phyloP scores from a whole-genome alignment of 2,329 filamentous ascomycete genomes.

The Hymenotorrendiella dingleyae region DNA sequence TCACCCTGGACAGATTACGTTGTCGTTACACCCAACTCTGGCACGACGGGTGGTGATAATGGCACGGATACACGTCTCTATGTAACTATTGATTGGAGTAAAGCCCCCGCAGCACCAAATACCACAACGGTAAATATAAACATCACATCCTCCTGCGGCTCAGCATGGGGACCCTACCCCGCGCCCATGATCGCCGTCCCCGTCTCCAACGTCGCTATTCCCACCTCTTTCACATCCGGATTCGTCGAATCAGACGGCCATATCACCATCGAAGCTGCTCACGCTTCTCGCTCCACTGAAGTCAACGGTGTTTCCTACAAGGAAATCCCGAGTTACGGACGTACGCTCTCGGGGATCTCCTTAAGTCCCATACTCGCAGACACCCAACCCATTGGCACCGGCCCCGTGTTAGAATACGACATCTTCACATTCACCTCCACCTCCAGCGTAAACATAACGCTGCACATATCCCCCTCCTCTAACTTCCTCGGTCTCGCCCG shows the following conservation, averaged over 20 bases:
- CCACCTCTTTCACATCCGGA: constrained; percentile 48
- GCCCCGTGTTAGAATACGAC: constrained; percentile 53
- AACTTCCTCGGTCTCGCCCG: constrained; percentile 42
- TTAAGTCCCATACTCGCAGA: constrained; percentile 46
- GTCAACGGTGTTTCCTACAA: constrained; percentile 38
- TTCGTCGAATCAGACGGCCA: constrained; percentile 58
- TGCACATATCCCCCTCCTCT: constrained; percentile 46
- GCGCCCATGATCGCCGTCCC: constrained; percentile 48
- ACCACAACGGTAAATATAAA: constrained; percentile 45
- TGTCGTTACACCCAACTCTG: constrained; percentile 42
- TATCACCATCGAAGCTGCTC: constrained; percentile 48
- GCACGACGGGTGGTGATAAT: constrained; percentile 42
- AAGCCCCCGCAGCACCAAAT: constrained; percentile 36
- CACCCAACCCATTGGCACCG: constrained; percentile 42
- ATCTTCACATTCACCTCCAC: constrained; percentile 54
- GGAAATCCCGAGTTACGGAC: constrained; percentile 48
- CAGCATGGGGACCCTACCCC: constrained; percentile 36
- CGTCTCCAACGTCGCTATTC: constrained; percentile 43
- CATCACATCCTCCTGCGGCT: constrained; percentile 42
- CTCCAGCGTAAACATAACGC: constrained; percentile 33
- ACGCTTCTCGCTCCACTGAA: constrained; percentile 40
- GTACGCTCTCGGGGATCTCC: constrained; percentile 52
- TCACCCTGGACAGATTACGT: constrained; percentile 44
- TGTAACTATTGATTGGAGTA: constrained; percentile 51
- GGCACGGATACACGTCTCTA: constrained; percentile 46